Conservation (phyloP, 169 alveolate genomes). For the Plasmodium gonderi region DNA sequence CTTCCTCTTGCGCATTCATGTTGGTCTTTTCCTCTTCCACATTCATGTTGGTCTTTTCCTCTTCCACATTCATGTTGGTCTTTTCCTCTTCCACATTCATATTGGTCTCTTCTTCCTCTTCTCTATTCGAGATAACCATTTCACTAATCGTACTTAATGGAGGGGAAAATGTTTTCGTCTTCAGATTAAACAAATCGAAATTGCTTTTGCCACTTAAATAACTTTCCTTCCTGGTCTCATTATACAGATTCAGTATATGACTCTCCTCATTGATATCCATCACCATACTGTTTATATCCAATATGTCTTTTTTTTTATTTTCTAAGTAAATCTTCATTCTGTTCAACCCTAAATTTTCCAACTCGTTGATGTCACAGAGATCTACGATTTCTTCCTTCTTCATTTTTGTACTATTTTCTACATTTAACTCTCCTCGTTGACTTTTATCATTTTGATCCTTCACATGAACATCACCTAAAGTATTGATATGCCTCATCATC, state of each 20-base stretch:
- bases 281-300: background rate
- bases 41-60: no score
- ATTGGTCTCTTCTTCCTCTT: no score
- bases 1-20: background rate
- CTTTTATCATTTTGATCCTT: background rate
- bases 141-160: background rate
- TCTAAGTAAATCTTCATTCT: background rate
- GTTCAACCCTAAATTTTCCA: background rate
- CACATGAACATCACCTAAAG: background rate
- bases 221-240: background rate
- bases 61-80: background rate
- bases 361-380: background rate
- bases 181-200: constrained; percentile 9
- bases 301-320: constrained; percentile 13
- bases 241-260: constrained; percentile 10
- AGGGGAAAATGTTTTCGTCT: background rate
- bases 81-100: background rate
- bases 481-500: background rate
- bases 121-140: no score
- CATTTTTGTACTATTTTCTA: background rate
- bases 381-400: background rate
- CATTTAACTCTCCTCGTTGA: background rate
- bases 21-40: background rate
- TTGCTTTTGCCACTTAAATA: background rate
- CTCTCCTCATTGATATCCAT: background rate